phyloP scores from a whole-genome alignment of 495 filamentous ascomycete species.

The Penicillium waksmanii region DNA sequence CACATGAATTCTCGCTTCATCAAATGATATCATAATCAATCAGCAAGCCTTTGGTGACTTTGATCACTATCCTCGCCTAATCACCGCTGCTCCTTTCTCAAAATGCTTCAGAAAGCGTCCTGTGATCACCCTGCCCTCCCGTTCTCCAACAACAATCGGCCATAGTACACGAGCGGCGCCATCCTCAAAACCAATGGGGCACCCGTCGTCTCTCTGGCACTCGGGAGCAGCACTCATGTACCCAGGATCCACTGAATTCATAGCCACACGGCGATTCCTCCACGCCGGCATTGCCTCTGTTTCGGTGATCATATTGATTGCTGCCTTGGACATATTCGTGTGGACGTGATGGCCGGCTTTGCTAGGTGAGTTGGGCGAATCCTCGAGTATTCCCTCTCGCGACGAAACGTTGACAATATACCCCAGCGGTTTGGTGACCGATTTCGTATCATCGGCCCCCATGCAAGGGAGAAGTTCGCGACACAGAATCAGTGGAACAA shows the following conservation, averaged over 20 bases:
- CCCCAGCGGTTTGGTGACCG: slow-evolving; percentile 9
- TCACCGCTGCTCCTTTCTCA: slow-evolving; percentile 2
- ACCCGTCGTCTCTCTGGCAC: slow-evolving; percentile 25
- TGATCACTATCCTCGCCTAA: too few species aligned
- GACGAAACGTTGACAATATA: slow-evolving; percentile 54
- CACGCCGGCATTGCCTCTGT: slow-evolving; percentile 43
- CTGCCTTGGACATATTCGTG: slow-evolving; percentile 56
- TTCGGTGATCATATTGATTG: slow-evolving; percentile 54
- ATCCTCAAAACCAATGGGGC: slow-evolving; percentile 53
- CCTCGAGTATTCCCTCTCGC: slow-evolving; percentile 49
- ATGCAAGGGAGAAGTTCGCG: slow-evolving; percentile 51
- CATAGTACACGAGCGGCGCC: slow-evolving; percentile 51
- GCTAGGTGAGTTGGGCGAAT: slow-evolving; percentile 16
- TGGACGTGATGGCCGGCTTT: slow-evolving; percentile 50
- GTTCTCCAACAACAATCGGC: slow-evolving; percentile 49
- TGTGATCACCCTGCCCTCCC: slow-evolving; percentile 26
- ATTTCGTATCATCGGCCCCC: slow-evolving; percentile 13
- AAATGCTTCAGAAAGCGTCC: slow-evolving; percentile 55
- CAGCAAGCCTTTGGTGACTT: too few species aligned
- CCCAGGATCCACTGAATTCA: slow-evolving; percentile 55
- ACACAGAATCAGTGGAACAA: slow-evolving; percentile 50
- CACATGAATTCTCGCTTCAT: too few species aligned
- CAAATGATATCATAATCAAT: too few species aligned
- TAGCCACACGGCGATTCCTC: slow-evolving; percentile 39
- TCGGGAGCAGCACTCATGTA: slow-evolving; percentile 54